These are phyloP conservation scores for Ocimum tenuiflorum DNA, from an alignment of 257 asterid species.

Conservation along the genomic window DNA sequence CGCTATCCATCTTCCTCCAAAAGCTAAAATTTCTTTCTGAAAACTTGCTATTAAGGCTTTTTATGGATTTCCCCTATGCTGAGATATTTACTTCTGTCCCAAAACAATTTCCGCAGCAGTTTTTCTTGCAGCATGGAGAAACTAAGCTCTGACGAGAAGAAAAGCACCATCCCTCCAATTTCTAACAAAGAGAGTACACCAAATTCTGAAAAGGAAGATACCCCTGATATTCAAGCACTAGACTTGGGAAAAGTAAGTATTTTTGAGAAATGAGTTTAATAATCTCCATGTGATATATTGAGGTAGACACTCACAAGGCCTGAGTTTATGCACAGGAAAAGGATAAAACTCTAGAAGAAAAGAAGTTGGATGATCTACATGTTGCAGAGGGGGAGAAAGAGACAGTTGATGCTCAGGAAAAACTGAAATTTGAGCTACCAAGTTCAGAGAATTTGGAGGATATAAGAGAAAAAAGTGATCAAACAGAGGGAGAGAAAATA, in stretches of 20 bases:
- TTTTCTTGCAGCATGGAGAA: slow-evolving; percentile 28
- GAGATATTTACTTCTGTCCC: slow-evolving; percentile 1
- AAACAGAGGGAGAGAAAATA: slow-evolving; percentile 23
- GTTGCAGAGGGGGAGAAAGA: slow-evolving; percentile 21
- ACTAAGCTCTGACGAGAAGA: slow-evolving; percentile 22
- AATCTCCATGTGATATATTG: slow-evolving; percentile 7
- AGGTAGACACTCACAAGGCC: slow-evolving; percentile 2
- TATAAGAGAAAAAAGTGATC: slow-evolving; percentile 20
- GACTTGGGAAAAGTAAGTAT: slow-evolving; percentile 20
- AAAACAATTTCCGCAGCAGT: slow-evolving; percentile 8
- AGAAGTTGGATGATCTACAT: slow-evolving; percentile 17
- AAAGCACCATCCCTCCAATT: slow-evolving; percentile 9
- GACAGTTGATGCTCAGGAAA: slow-evolving; percentile 22
- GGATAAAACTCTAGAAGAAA: slow-evolving; percentile 21
- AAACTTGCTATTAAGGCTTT: background rate
- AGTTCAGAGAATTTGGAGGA: slow-evolving; percentile 17
- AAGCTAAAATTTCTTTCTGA: background rate
- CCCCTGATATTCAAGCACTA: slow-evolving; percentile 9
- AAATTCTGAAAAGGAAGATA: slow-evolving; percentile 15
- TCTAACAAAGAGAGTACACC: slow-evolving; percentile 9
- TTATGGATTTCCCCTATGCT: background rate
- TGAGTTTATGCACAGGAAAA: slow-evolving; percentile 19
- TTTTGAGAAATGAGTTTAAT: slow-evolving; percentile 7
- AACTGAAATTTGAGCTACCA: slow-evolving; percentile 16
- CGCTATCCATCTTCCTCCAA: background rate